These are phyloP conservation scores for Apiospora marii DNA, from an alignment of 2,329 filamentous ascomycete species.

Conservation along the genomic window DNA sequence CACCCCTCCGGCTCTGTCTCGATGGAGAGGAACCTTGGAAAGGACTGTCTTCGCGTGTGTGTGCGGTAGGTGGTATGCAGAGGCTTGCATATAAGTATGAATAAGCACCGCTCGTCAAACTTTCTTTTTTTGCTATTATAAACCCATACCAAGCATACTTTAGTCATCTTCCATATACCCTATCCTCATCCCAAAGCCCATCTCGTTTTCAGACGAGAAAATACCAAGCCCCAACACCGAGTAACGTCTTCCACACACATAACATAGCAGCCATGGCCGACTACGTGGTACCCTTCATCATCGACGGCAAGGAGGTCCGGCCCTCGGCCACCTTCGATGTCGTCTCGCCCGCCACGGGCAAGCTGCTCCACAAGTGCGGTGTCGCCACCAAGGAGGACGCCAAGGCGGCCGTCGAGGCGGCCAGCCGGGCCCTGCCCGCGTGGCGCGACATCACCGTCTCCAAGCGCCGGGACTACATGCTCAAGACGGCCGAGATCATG, in stretches of 20 bases:
- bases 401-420: constrained; percentile 55
- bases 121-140: neutral
- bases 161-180: neutral
- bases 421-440: constrained; percentile 65
- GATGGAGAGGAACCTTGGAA: neutral
- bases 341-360: constrained; percentile 59
- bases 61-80: neutral
- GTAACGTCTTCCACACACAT: neutral
- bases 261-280: constrained; percentile 32
- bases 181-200: neutral
- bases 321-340: constrained; percentile 62
- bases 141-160: neutral
- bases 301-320: constrained; percentile 53
- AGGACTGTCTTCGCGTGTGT: no score
- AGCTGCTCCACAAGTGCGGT: constrained; percentile 61
- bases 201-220: neutral
- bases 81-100: neutral
- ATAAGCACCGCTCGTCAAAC: neutral
- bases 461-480: constrained; percentile 66
- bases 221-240: neutral
- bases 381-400: constrained; percentile 63
- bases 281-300: constrained; percentile 50
- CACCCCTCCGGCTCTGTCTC: neutral
- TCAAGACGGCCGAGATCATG: constrained; percentile 67
- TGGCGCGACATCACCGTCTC: constrained; percentile 68